Evolutionary conservation across 371 early-diverging fungal genomes (phyloP), one percentile per base, ranked within the genome.

Genomic region (Fennellomyces sp.): DNA sequence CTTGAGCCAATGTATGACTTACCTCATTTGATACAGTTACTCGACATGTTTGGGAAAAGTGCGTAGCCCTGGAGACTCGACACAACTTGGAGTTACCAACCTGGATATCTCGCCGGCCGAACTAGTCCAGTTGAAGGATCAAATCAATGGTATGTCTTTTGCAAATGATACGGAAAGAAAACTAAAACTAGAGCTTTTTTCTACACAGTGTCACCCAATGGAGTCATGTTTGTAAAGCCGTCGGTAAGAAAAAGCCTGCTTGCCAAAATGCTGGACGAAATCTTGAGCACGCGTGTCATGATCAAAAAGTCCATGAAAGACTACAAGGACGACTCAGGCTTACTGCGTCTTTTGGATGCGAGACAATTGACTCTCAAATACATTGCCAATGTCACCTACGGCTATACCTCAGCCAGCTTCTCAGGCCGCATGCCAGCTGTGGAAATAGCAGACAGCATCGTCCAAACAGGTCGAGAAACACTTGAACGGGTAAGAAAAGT

Each of bases 381-480:
- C 11, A 76, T 97, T 31, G 94, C 96, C 45, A 97, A 97, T 64
- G 96, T 95, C 10, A 95, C 94, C 0, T 95, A 94, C 60, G 97
- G 97, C 0, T 96, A 96, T 61, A 86, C 91, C 0, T 86, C 89
- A 2, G 97, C 97, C 0, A 84, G 86, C 7, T 95, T 83, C 63
- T 91, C 94, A 0, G 95, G 95, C 0, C 79, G 95, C 11, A 95
- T 95, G 95, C 97, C 97, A 0, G 90, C 89, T 33, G 86, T 85
- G 2, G 95, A 94, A 27, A 88, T 97, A 53, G 94, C 94, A 0
- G 97, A 97, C 63, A 87, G 92, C 10, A 94, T 97, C 65, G 94
- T 95, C 0, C 85, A 89, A 57, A 87, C 91, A 2, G 95, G 91
- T 0, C 87, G 96, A 5, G 88, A 88, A 25, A 92, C 87, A 0